A percentile compares a stretch with the other conserved stretches of the same genome.
Conservation (phyloP, 257 asterid species). For the Jaltomata sinuosa region DNA sequence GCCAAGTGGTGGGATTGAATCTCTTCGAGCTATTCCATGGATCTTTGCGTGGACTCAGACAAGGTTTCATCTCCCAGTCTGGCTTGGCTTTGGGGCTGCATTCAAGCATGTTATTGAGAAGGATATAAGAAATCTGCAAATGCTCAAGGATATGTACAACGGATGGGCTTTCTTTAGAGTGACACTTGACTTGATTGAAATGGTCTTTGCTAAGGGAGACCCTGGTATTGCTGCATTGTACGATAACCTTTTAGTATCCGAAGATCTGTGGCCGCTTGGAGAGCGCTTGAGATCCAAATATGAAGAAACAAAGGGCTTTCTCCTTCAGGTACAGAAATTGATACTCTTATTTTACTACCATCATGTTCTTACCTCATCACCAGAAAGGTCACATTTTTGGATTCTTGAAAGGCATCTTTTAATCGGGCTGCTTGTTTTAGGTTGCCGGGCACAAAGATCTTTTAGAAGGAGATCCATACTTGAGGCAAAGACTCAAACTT, state of each 20-base stretch:
- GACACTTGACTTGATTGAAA: slow-evolving; percentile 82
- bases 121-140: slow-evolving; percentile 55
- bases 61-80: slow-evolving; percentile 89
- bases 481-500: slow-evolving; percentile 83
- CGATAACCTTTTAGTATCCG: slow-evolving; percentile 64
- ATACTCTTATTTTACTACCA: background rate
- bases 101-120: slow-evolving; percentile 45
- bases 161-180: slow-evolving; percentile 97
- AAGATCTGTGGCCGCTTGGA: slow-evolving; percentile 64
- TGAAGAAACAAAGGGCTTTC: slow-evolving; percentile 44
- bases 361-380: background rate
- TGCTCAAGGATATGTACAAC: slow-evolving; percentile 81
- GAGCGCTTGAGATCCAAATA: slow-evolving; percentile 55
- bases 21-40: slow-evolving; percentile 95
- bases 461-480: slow-evolving; percentile 93
- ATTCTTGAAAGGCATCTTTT: background rate
- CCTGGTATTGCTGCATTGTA: slow-evolving; percentile 75
- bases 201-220: slow-evolving; percentile 94
- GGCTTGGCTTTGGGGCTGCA: slow-evolving; percentile 93
- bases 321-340: slow-evolving; percentile 53
- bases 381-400: background rate
- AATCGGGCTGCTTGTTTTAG: slow-evolving; percentile 15
- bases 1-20: slow-evolving; percentile 93
- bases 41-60: slow-evolving; percentile 99
- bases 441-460: slow-evolving; percentile 83